phyloP scores from a whole-genome alignment of 2,329 filamentous ascomycete genomes.

The Periglandula ipomoeae region DNA sequence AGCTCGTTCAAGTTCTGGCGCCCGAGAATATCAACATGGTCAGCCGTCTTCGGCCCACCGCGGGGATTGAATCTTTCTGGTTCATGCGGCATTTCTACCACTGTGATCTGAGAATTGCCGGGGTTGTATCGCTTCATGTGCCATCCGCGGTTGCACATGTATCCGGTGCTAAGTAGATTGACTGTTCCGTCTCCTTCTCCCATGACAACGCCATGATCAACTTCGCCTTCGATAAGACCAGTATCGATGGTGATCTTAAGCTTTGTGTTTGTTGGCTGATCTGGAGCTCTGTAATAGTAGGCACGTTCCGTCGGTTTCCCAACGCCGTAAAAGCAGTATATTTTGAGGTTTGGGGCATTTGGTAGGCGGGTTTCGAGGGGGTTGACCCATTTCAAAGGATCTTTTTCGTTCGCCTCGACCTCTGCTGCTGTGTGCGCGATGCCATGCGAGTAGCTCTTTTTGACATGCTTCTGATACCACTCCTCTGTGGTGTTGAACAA shows the following conservation, averaged over 20 bases:
- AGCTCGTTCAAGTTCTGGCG: slow-evolving; percentile 84
- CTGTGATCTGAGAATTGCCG: slow-evolving; percentile 67
- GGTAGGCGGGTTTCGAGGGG: slow-evolving; percentile 84
- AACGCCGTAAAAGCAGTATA: slow-evolving; percentile 95
- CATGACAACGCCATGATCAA: slow-evolving; percentile 87
- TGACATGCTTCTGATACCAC: slow-evolving; percentile 74
- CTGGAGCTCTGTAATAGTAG: slow-evolving; percentile 75
- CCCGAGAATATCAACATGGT: slow-evolving; percentile 94
- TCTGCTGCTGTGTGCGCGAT: slow-evolving; percentile 71
- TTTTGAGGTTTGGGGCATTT: slow-evolving; percentile 78
- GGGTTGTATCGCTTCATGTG: slow-evolving; percentile 90
- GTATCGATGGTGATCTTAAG: slow-evolving; percentile 70
- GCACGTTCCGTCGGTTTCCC: slow-evolving; percentile 88
- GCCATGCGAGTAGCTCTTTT: slow-evolving; percentile 75
- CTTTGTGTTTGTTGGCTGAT: slow-evolving; percentile 53
- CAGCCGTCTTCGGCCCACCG: slow-evolving; percentile 61
- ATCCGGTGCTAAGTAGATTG: slow-evolving; percentile 81
- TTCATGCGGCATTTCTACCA: slow-evolving; percentile 94
- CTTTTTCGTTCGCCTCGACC: slow-evolving; percentile 73
- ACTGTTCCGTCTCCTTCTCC: slow-evolving; percentile 96
- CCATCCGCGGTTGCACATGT: slow-evolving; percentile 97
- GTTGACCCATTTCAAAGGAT: slow-evolving; percentile 84
- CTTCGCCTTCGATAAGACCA: slow-evolving; percentile 44
- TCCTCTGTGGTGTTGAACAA: slow-evolving; percentile 68
- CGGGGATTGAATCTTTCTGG: slow-evolving; percentile 85